Evolutionary conservation across 164 flowering plant species (phyloP), one percentile per base, ranked within the genome.

Genomic region (Vitis rotundifolia): DNA sequence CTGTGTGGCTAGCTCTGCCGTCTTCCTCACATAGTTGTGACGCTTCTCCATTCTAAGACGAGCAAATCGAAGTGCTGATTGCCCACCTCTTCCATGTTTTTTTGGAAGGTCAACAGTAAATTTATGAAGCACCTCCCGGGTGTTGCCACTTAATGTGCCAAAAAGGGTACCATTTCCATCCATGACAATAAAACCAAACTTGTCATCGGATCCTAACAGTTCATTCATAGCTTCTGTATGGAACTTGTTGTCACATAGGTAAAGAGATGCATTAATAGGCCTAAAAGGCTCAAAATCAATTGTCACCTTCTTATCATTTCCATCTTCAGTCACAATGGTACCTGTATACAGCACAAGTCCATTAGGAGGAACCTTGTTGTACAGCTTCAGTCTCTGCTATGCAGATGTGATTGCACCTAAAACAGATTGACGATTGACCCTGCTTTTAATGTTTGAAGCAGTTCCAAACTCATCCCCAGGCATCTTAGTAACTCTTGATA

Each of bases 401-500:
- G 83, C 85, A 31, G 85, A 82, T 29, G 85, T 82, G 51, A 82
- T 82, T 37, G 85, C 85, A 37, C 83, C 85, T 19, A 82, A 52
- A 18, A 79, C 83, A 14, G 85, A 82, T 59, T 77, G 85, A 12
- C 85, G 79, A 59, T 82, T 82, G 22, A 79, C 80, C 64, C 82
- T 76, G 56, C 84, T 82, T 54, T 82, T 80, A n/a, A 82, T 84
- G 73, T 84, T 84, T 19, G 85, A 84, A 55, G 86, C 85, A n/a
- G 85, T 84, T 28, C 86, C 88, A 73, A 73, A 85, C 69, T 85
- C 88, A 77, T 85, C 84, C 9, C 83, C 88, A 47, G 83, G 72
- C 88, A 85, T 85, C 78, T 83, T 82, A 19, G 84, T 79, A 52
- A 80, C 86, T 19, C 86, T 68, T 60, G 85, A 72, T 13, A 82